Percentiles rank a stretch among this genome's conserved stretches.
Evolutionary conservation across 768 basidiomycete species (phyloP).

Genomic region (Collybia nuda): DNA sequence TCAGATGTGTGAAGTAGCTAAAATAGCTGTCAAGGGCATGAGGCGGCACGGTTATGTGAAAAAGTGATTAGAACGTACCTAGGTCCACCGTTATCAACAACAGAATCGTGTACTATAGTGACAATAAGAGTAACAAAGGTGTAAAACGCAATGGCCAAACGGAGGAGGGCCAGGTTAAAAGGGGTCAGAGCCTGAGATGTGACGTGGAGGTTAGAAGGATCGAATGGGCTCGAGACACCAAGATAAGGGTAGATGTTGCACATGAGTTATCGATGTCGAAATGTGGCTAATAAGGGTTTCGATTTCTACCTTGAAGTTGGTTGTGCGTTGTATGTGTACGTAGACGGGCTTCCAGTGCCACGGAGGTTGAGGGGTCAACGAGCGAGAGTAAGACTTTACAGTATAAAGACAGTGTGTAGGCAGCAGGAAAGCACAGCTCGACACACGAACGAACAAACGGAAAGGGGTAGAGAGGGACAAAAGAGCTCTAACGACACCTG

Average conservation of each 20-base stretch:
- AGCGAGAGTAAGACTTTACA: no score
- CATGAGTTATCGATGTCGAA: no score
- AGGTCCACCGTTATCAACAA: slow-evolving; percentile 25
- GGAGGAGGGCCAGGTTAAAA: slow-evolving; percentile 38
- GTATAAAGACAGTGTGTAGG: no score
- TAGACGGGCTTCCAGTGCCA: no score
- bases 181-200: slow-evolving; percentile 52
- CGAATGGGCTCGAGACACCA: slow-evolving; percentile 26
- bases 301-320: no score
- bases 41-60: slow-evolving; percentile 1
- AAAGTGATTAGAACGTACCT: slow-evolving; percentile 16
- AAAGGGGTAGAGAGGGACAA: no score
- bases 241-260: slow-evolving; percentile 12
- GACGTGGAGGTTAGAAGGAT: slow-evolving; percentile 36
- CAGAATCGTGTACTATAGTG: slow-evolving; percentile 32
- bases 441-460: no score
- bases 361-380: no score
- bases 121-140: slow-evolving; percentile 40
- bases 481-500: no score
- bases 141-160: slow-evolving; percentile 52
- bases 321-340: no score
- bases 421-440: no score
- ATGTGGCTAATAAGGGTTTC: no score
- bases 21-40: slow-evolving; percentile 43
- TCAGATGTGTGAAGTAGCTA: slow-evolving; percentile 64